These are phyloP conservation scores for Cystobasidium pallidum DNA, from an alignment of 1,284 basidiomycete species.

Conservation along the genomic window DNA sequence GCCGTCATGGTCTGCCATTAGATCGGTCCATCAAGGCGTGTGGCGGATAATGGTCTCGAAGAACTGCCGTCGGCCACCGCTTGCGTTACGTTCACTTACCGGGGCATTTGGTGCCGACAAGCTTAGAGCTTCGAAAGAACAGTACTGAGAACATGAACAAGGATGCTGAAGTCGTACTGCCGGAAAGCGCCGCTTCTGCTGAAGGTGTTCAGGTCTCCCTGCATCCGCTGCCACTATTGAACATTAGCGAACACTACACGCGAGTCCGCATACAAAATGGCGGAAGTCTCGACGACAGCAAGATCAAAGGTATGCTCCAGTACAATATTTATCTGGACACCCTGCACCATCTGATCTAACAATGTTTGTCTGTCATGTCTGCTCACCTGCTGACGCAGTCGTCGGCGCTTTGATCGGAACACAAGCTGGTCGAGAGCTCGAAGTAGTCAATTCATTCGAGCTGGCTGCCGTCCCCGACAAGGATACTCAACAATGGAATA, in stretches of 20 bases:
- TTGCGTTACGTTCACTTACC: too few relatives aligned
- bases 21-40: too few relatives aligned
- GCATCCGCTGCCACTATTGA: constrained; percentile 93
- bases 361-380: not conserved
- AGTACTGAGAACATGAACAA: constrained; percentile 4
- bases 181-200: constrained; percentile 15
- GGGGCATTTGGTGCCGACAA: not conserved
- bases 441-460: constrained; percentile 96
- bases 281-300: constrained; percentile 1
- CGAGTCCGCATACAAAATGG: constrained; percentile 73
- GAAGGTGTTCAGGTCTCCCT: constrained; percentile 44
- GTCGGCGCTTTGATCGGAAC: constrained; percentile 92
- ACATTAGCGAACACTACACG: constrained; percentile 93
- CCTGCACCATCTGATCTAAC: too few relatives aligned
- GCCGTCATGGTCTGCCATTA: too few relatives aligned
- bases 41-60: not conserved
- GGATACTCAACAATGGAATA: constrained; percentile 57
- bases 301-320: constrained; percentile 39
- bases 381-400: constrained; percentile 62
- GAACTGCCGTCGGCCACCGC: not conserved
- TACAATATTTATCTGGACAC: too few relatives aligned
- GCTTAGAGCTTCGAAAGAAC: not conserved
- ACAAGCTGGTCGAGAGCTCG: constrained; percentile 87
- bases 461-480: constrained; percentile 62
- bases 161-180: constrained; percentile 22